Conservation (phyloP, 495 filamentous ascomycete species). For the Xylaria castorea region DNA sequence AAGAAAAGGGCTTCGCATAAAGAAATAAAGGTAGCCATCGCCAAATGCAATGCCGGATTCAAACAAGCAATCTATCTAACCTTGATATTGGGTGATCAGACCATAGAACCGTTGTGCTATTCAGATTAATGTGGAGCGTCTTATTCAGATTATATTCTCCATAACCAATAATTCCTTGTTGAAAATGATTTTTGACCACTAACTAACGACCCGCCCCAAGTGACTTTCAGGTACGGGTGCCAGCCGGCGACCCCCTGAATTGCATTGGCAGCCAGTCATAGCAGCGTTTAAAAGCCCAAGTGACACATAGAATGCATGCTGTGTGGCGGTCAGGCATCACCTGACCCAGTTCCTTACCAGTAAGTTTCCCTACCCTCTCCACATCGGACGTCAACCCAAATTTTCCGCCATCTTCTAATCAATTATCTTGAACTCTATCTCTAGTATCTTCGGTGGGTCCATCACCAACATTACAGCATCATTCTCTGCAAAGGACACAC, state of each 20-base stretch:
- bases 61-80: too few relatives aligned
- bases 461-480: neutral
- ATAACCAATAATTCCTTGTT: neutral
- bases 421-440: neutral
- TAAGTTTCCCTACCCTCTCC: neutral
- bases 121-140: too few relatives aligned
- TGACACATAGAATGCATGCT: slow-evolving; percentile 3
- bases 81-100: too few relatives aligned
- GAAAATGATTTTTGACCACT: neutral
- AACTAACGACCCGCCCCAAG: neutral
- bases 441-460: neutral
- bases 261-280: neutral
- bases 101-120: too few relatives aligned
- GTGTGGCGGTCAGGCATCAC: slow-evolving; percentile 11
- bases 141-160: neutral
- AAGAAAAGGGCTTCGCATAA: too few relatives aligned
- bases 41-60: too few relatives aligned
- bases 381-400: neutral
- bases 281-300: neutral
- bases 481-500: neutral
- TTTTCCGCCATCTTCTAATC: neutral
- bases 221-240: slow-evolving; percentile 7
- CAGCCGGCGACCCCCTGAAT: neutral
- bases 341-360: neutral
- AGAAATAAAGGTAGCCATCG: too few relatives aligned